Evolutionary conservation across 805 yeast genomes (phyloP), one percentile per base, ranked within the genome.

Genomic region (Cyberlindnera sargentensis): DNA sequence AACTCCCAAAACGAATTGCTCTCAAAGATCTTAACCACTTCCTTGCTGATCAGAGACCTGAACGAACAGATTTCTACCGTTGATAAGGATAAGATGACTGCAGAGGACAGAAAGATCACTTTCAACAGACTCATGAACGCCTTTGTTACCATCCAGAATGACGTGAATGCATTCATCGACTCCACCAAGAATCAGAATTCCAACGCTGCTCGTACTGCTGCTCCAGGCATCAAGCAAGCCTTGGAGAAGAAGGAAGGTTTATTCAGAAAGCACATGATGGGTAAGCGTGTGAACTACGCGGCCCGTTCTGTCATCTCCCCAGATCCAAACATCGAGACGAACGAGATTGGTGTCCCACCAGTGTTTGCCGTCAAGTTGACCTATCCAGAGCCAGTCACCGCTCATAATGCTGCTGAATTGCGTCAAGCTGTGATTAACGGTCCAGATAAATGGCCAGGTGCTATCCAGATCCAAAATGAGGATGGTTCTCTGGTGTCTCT

Each of bases 221-320:
- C 78, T 34, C 99, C 99, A 3, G 99, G 99, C 71, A 80, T 93
- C 58, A 93, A 93, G 64, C 99, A 93, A 72, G 95, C 96, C 8
- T 73, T 93, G 60, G 99, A 93, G 67, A 91, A 93, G 80, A 93
- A 93, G 64, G 99, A 93, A 68, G 99, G 99, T 63, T 73, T 91
- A 51, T 93, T 93, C 74, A 80, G 99, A 72, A 93, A 91, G 64
- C 96, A 93, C 62, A 93, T 93, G 99, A 93, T 93, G 99, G 99
- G 99, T 63, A 93, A 93, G 74, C 89, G 99, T 73, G 99, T 93
- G 47, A 95, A 93, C 65, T 91, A 87, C 60, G 96, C 98, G 42
- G 99, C 99, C 41, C 88, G 99, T 69, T 91, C 99, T 8, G 99
- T 93, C 57, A 93, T 93, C 67, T 90, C 98, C 6, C 98, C 98